Evolutionary conservation across 768 basidiomycete species (phyloP), one percentile per base, ranked within the genome.

Genomic region (Boletus bicolor): DNA sequence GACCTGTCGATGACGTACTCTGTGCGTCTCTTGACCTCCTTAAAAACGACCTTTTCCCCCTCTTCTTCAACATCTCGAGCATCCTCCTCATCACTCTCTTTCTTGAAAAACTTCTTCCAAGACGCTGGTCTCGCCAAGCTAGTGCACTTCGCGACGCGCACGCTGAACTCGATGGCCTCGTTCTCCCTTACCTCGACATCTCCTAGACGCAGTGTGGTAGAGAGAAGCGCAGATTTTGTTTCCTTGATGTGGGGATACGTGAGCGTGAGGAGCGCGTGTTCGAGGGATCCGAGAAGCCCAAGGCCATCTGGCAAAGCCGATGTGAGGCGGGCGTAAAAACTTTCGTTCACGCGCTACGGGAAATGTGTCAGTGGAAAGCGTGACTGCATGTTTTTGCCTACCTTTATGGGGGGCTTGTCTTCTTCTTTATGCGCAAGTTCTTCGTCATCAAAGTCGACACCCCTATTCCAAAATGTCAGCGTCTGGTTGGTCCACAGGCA

Each of bases 401-500:
- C 95, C 81, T 96, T 96, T 49, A 84, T 81, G 5, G 75, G 54
- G 7, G 82, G 76, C 68, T 96, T 95, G 58, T 83, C 74, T 49
- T 85, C 79, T 67, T 93, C 87, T 10, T 75, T 68, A 65, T 80
- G 89, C 1, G 72, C 80, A 12, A 81, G 71, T 19, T 84, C 81
- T 37, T 86, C 84, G 62, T 93, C 90, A 49, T 85, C 91, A 72
- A 96, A 95, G 70, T 93, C 91, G 42, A 93, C 79, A 6, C 93
- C 93, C n/a, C 93, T 95, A 60, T 35, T 21, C 5, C 34, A 35
- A 37, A 38, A 12, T n/a, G 26, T 60, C 21, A 63, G 53, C 24
- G 46, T 41, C 54, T 59, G 34, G 55, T 34, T 32, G 30, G 30
- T 48, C 6, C 34, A 32, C 38, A 32, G 36, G 5, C 21, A 17